Conservation (phyloP, 129 eudicot species). For the Tagetes erecta region DNA sequence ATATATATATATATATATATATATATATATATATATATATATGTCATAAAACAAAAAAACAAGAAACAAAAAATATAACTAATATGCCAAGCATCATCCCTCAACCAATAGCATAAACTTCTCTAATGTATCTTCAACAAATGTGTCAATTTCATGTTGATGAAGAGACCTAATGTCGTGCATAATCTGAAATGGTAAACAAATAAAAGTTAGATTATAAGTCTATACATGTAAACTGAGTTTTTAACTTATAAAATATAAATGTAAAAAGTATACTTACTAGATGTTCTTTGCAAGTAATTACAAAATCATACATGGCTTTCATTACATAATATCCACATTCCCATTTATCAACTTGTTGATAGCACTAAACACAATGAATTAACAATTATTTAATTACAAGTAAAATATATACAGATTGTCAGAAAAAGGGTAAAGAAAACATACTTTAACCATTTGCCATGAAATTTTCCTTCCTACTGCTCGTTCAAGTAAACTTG, state of each 20-base stretch:
- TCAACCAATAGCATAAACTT: too few species aligned
- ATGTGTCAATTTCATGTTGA: too few species aligned
- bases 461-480: neutral
- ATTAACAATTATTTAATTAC: neutral
- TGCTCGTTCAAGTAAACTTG: neutral
- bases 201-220: neutral
- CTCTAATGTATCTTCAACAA: too few species aligned
- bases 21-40: too few species aligned
- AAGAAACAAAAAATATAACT: too few species aligned
- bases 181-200: neutral
- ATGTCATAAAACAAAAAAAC: too few species aligned
- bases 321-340: constrained; percentile 5
- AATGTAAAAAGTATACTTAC: neutral
- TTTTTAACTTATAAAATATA: neutral
- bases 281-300: neutral
- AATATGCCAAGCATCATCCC: too few species aligned
- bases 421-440: neutral
- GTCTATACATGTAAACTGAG: too few species aligned
- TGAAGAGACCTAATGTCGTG: too few species aligned
- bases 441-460: neutral
- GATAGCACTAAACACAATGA: neutral
- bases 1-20: too few species aligned
- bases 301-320: neutral
- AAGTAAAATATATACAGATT: neutral
- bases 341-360: neutral